phyloP scores from a whole-genome alignment of 495 filamentous ascomycete genomes.

The Pseudevernia furfuracea region DNA sequence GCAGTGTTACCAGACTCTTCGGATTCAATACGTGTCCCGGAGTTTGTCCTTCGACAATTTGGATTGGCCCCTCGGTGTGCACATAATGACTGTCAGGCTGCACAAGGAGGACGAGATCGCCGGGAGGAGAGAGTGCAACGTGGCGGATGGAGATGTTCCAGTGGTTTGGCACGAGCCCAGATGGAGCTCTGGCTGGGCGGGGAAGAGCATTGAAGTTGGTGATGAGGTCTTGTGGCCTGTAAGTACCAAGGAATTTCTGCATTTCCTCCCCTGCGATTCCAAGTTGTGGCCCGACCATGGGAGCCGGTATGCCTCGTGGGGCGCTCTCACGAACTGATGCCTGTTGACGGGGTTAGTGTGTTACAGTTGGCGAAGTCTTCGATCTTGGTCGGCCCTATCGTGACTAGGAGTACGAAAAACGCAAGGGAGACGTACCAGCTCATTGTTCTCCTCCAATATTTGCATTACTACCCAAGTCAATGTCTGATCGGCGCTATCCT shows the following conservation, averaged over 20 bases:
- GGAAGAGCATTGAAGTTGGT: constrained; percentile 17
- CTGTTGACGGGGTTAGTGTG: background rate
- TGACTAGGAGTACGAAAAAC: background rate
- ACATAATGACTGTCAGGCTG: background rate
- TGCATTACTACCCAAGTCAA: constrained; percentile 9
- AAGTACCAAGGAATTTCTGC: constrained; percentile 6
- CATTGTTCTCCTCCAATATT: constrained; percentile 9
- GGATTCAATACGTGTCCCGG: constrained; percentile 4
- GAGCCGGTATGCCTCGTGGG: background rate
- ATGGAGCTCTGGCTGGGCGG: constrained; percentile 8
- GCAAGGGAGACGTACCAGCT: background rate
- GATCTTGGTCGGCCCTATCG: background rate
- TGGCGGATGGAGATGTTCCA: constrained; percentile 22
- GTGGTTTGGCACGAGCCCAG: constrained; percentile 16
- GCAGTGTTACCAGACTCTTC: constrained; percentile 16
- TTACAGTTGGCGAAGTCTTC: background rate
- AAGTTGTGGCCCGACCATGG: background rate
- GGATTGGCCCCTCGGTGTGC: background rate
- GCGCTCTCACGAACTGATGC: background rate
- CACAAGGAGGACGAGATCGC: constrained; percentile 17
- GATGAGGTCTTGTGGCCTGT: constrained; percentile 14
- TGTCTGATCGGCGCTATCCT: constrained; percentile 13
- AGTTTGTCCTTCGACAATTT: background rate
- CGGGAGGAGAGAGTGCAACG: constrained; percentile 14
- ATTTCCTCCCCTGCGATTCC: background rate